These are phyloP conservation scores for Achaetomium macrosporum DNA, from an alignment of 2,329 filamentous ascomycete genomes.

Conservation along the genomic window DNA sequence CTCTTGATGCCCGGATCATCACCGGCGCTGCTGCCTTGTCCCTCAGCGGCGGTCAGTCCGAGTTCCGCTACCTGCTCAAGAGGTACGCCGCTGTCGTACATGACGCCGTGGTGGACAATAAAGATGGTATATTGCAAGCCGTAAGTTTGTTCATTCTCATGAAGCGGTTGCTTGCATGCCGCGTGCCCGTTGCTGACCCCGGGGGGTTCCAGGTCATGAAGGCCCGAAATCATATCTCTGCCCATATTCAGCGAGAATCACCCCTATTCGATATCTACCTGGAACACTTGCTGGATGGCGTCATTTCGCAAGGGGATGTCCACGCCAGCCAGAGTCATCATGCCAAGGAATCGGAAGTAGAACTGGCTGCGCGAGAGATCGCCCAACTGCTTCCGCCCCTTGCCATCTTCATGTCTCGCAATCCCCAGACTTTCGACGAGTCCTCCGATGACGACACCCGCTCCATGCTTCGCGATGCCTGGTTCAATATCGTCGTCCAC, in stretches of 20 bases:
- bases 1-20: slow-evolving; percentile 80
- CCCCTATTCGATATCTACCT: slow-evolving; percentile 78
- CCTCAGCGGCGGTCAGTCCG: slow-evolving; percentile 68
- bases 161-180: neutral
- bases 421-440: slow-evolving; percentile 48
- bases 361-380: slow-evolving; percentile 81
- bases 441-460: slow-evolving; percentile 61
- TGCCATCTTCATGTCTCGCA: slow-evolving; percentile 71
- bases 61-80: slow-evolving; percentile 82
- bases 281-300: slow-evolving; percentile 73
- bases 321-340: slow-evolving; percentile 59
- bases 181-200: neutral
- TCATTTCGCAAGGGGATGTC: slow-evolving; percentile 85
- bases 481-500: slow-evolving; percentile 97
- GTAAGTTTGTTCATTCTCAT: slow-evolving; percentile 42
- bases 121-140: slow-evolving; percentile 62
- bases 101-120: slow-evolving; percentile 64
- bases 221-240: slow-evolving; percentile 74
- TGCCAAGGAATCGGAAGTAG: slow-evolving; percentile 69
- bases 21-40: slow-evolving; percentile 74
- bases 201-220: slow-evolving; percentile 55
- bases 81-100: slow-evolving; percentile 71
- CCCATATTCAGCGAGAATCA: slow-evolving; percentile 60
- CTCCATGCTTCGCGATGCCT: slow-evolving; percentile 77
- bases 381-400: slow-evolving; percentile 80